Evolutionary conservation across 805 yeast species (phyloP).

Genomic region (Lipomyces spencermartinsiae): DNA sequence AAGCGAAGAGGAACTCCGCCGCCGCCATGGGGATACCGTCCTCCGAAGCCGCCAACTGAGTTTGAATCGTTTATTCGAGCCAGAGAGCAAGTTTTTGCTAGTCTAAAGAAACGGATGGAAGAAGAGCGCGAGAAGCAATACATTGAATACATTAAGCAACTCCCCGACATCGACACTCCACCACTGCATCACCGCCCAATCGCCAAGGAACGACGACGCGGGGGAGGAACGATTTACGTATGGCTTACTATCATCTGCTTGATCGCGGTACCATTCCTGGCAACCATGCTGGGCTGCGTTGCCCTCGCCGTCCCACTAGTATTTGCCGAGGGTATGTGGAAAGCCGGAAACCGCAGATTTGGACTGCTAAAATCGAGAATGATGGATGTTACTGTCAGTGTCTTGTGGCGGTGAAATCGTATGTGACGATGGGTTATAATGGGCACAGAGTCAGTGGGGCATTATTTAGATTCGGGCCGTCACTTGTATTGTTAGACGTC

Average conservation of each 20-base stretch:
- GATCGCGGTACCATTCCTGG: neutral
- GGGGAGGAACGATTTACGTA: neutral
- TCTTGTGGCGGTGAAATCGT: neutral
- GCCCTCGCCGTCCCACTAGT: neutral
- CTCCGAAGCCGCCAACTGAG: conserved; percentile 1
- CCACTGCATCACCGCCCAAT: neutral
- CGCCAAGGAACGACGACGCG: neutral
- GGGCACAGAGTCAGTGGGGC: too few species aligned
- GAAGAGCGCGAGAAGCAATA: neutral
- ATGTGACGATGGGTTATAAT: too few species aligned
- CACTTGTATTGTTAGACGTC: neutral
- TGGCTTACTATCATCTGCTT: neutral
- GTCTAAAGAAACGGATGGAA: neutral
- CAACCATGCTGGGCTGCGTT: neutral
- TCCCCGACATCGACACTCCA: neutral
- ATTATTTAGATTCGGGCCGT: neutral
- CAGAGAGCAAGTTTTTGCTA: neutral
- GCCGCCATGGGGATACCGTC: neutral
- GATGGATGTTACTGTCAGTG: neutral
- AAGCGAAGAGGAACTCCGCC: conserved; percentile 3
- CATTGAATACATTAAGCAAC: neutral
- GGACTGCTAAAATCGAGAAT: neutral
- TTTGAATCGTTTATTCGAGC: neutral
- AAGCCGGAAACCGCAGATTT: neutral
- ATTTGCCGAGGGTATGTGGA: neutral